A percentile compares a stretch with the other conserved stretches of the same genome.
These are phyloP conservation scores for Nannochloropsis granulata DNA, from an alignment of 108 stramenopile species.

Conservation along the genomic window DNA sequence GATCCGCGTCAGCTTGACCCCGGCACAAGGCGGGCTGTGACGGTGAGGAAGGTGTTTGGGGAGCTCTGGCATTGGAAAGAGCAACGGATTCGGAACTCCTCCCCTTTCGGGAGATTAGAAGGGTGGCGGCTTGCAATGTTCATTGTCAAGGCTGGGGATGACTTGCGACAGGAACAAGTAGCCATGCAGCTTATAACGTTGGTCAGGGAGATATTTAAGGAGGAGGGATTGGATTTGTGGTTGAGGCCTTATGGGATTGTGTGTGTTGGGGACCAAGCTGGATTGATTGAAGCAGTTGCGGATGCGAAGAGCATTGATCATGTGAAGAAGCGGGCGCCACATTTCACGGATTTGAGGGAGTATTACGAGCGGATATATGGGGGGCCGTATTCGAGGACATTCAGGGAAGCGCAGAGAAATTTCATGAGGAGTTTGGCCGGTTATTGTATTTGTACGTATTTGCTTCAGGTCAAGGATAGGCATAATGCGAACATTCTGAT, in stretches of 20 bases:
- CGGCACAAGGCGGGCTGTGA: neutral
- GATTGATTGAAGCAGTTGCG: conserved; percentile 33
- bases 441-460: conserved; percentile 64
- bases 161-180: conserved; percentile 33
- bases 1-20: conserved; percentile 4
- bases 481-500: conserved; percentile 94
- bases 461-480: conserved; percentile 86
- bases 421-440: conserved; percentile 35
- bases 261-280: conserved; percentile 29
- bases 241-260: conserved; percentile 36
- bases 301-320: conserved; percentile 35
- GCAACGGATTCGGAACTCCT: conserved; percentile 6
- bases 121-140: conserved; percentile 38
- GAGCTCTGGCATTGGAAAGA: neutral
- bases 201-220: conserved; percentile 18
- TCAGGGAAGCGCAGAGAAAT: conserved; percentile 26
- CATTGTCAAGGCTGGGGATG: conserved; percentile 45
- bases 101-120: conserved; percentile 32
- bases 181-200: conserved; percentile 37
- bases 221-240: conserved; percentile 23
- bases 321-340: conserved; percentile 35
- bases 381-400: conserved; percentile 13
- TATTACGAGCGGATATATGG: conserved; percentile 64
- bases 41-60: neutral
- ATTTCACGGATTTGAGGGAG: conserved; percentile 35